Conservation (phyloP, 176 grass and related monocot species). For the Oryza nivara region DNA sequence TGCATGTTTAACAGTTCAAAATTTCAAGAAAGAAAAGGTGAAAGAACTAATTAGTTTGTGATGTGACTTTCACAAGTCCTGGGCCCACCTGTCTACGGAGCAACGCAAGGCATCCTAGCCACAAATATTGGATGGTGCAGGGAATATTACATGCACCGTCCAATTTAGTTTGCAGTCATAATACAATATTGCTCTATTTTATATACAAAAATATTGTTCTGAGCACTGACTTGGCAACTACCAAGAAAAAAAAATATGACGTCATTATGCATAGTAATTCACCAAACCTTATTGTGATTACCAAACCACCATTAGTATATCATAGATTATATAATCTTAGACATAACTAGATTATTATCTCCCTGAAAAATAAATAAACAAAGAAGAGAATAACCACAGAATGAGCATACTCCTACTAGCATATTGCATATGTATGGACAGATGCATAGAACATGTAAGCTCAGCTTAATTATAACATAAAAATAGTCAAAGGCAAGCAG, state of each 20-base stretch:
- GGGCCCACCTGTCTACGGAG: conserved; percentile 22
- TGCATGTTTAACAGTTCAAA: not conserved
- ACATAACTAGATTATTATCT: not conserved
- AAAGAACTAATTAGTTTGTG: conserved; percentile 11
- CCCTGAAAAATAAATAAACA: not conserved
- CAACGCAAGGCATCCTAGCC: not conserved
- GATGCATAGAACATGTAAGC: not conserved
- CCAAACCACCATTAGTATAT: not conserved
- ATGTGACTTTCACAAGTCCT: not conserved
- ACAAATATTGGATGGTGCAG: conserved; percentile 1
- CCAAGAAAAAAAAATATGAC: not conserved
- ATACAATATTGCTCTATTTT: not conserved
- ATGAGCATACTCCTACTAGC: not conserved
- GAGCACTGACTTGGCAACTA: conserved; percentile 25
- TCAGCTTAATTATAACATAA: not conserved
- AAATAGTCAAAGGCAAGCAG: conserved; percentile 21
- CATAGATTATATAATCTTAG: conserved; percentile 24
- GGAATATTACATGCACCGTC: not conserved
- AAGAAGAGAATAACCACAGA: not conserved
- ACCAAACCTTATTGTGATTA: not conserved
- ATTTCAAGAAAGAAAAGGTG: not conserved
- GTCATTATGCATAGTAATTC: not conserved
- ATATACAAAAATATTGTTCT: not conserved
- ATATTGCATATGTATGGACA: not conserved
- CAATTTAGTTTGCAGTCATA: not conserved